Conservation (phyloP, 192 early-diverging fungal genomes). For the Obelidium mucronatum region DNA sequence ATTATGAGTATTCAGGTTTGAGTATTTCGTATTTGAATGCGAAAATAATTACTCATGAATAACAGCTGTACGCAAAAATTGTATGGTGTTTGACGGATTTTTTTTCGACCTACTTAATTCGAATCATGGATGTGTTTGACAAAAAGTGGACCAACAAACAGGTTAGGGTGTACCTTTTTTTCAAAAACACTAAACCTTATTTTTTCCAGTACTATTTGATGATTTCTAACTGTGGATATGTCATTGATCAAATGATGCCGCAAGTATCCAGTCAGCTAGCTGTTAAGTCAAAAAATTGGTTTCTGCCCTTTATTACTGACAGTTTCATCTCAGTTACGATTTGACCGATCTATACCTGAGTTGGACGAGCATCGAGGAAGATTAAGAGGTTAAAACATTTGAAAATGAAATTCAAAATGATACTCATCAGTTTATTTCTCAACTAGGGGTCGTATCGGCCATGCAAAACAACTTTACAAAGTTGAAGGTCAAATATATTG, state of each 20-base stretch:
- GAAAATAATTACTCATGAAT: background rate
- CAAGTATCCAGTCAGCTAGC: slow-evolving; percentile 64
- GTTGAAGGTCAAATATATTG: slow-evolving; percentile 22
- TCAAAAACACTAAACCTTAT: too few species aligned
- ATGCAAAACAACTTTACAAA: slow-evolving; percentile 31
- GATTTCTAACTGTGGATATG: slow-evolving; percentile 57
- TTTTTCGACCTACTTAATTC: slow-evolving; percentile 68
- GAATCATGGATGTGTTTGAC: slow-evolving; percentile 60
- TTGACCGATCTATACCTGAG: slow-evolving; percentile 83
- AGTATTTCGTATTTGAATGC: background rate
- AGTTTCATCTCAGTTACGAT: slow-evolving; percentile 57
- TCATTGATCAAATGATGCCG: slow-evolving; percentile 67
- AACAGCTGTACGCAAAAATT: slow-evolving; percentile 74
- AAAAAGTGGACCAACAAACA: slow-evolving; percentile 48
- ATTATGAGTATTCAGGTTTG: slow-evolving; percentile 71
- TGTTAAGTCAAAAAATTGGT: slow-evolving; percentile 51
- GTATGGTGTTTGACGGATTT: slow-evolving; percentile 68
- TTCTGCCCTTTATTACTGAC: background rate
- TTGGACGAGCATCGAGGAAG: slow-evolving; percentile 57
- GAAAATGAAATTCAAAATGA: background rate
- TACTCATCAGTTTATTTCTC: background rate
- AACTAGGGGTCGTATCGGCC: slow-evolving; percentile 18
- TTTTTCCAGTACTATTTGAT: slow-evolving; percentile 53
- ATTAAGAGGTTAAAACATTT: slow-evolving; percentile 39
- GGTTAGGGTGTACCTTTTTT: too few species aligned